These are phyloP conservation scores for Dissophora globulifera DNA, from an alignment of 192 early-diverging fungal species.

Conservation along the genomic window DNA sequence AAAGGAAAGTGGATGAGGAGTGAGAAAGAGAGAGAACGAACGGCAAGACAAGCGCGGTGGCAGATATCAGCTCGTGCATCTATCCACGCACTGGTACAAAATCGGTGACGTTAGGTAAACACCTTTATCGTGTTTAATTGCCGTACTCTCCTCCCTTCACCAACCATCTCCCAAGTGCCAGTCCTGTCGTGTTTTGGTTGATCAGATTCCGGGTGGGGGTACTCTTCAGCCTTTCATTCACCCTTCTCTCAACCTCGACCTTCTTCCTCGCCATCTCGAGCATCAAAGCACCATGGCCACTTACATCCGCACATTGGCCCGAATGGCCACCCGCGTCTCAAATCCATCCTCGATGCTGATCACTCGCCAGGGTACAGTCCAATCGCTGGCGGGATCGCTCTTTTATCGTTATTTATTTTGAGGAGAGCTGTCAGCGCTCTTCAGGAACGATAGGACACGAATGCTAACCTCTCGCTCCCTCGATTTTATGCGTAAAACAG, in stretches of 20 bases:
- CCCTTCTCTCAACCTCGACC: neutral
- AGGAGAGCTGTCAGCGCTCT: neutral
- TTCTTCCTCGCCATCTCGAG: neutral
- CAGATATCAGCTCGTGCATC: no score
- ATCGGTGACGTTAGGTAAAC: no score
- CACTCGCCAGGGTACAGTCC: conserved; percentile 32
- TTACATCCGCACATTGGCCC: conserved; percentile 40
- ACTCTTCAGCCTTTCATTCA: neutral
- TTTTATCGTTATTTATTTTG: neutral
- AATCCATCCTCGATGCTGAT: conserved; percentile 6
- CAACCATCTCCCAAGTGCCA: no score
- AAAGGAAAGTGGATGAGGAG: neutral
- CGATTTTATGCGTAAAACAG: conserved; percentile 2
- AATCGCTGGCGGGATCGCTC: neutral
- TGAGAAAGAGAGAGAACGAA: no score
- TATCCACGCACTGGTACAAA: no score
- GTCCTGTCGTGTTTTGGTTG: conserved; percentile 13
- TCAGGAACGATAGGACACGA: neutral
- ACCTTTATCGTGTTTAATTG: neutral
- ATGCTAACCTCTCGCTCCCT: neutral
- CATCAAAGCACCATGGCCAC: conserved; percentile 24
- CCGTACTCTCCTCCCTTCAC: neutral
- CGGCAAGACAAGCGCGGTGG: no score
- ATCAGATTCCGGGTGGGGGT: conserved; percentile 28
- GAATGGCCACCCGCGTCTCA: conserved; percentile 30